A percentile compares a stretch with the other conserved stretches of the same genome.
These are phyloP conservation scores for Arthonia radiata DNA, from an alignment of 495 filamentous ascomycete species.

Conservation along the genomic window DNA sequence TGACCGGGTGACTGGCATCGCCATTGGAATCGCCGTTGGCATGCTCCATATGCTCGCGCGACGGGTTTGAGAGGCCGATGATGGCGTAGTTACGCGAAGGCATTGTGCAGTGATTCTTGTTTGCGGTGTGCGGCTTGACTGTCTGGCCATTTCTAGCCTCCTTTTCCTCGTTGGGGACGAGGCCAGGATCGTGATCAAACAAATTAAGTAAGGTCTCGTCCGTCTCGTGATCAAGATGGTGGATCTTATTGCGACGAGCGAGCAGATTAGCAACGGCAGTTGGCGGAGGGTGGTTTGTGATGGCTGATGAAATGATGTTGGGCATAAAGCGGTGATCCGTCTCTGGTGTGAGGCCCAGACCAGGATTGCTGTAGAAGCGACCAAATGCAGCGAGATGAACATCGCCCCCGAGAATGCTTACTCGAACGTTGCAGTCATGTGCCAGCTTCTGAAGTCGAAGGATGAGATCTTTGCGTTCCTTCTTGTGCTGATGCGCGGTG, in stretches of 20 bases:
- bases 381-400: constrained; percentile 55
- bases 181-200: constrained; percentile 65
- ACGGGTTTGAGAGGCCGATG: too few relatives aligned
- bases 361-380: constrained; percentile 46
- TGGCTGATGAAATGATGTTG: constrained; percentile 51
- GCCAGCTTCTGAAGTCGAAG: constrained; percentile 49
- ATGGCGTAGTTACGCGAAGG: constrained; percentile 71
- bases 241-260: constrained; percentile 68
- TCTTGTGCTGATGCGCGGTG: constrained; percentile 75
- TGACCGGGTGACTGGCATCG: too few relatives aligned
- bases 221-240: constrained; percentile 62
- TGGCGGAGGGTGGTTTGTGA: constrained; percentile 88
- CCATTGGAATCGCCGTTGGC: too few relatives aligned
- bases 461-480: constrained; percentile 52
- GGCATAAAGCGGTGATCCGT: constrained; percentile 49
- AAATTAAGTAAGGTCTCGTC: constrained; percentile 74
- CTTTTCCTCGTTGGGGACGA: constrained; percentile 8
- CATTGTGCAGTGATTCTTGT: constrained; percentile 67
- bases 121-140: constrained; percentile 29
- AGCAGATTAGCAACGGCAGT: constrained; percentile 72
- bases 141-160: constrained; percentile 1
- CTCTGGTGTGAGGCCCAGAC: constrained; percentile 30
- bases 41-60: too few relatives aligned
- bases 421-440: constrained; percentile 44
- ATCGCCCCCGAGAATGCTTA: constrained; percentile 65